These are phyloP conservation scores for Penicillium silybi DNA, from an alignment of 495 filamentous ascomycete genomes.

Conservation along the genomic window DNA sequence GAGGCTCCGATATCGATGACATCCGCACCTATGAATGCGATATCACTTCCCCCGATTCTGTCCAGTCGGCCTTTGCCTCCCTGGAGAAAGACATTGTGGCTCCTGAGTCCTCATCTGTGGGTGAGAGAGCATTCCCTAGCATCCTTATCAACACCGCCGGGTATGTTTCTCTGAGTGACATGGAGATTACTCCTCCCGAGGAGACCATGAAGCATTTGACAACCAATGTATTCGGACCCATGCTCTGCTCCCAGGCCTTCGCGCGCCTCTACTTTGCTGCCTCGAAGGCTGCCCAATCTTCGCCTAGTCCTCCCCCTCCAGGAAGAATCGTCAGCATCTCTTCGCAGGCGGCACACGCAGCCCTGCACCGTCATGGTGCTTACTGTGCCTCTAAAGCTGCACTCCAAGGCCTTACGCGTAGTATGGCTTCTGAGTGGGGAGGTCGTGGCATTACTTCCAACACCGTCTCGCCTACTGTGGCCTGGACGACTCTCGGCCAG, in stretches of 20 bases:
- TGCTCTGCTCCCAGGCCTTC: slow-evolving; percentile 43
- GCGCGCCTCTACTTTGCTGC: slow-evolving; percentile 33
- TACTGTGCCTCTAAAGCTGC: slow-evolving; percentile 50
- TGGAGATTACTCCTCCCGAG: slow-evolving; percentile 35
- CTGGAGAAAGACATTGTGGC: slow-evolving; percentile 20
- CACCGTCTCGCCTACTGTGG: slow-evolving; percentile 38
- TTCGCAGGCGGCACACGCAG: slow-evolving; percentile 37
- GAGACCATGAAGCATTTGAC: slow-evolving; percentile 40
- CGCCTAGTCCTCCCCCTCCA: slow-evolving; percentile 22
- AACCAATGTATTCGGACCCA: slow-evolving; percentile 35
- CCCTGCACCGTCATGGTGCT: slow-evolving; percentile 38
- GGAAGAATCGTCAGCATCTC: slow-evolving; percentile 38
- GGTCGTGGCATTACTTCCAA: slow-evolving; percentile 34
- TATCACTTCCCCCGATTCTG: slow-evolving; percentile 36
- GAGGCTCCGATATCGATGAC: slow-evolving; percentile 7
- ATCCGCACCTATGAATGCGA: slow-evolving; percentile 41
- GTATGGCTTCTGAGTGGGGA: slow-evolving; percentile 47
- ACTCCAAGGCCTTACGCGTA: slow-evolving; percentile 42
- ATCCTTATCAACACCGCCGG: slow-evolving; percentile 43
- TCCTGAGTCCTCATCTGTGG: slow-evolving; percentile 8
- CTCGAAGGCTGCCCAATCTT: slow-evolving; percentile 10
- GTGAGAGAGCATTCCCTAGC: slow-evolving; percentile 25
- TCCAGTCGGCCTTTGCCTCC: slow-evolving; percentile 27
- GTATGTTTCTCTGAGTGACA: slow-evolving; percentile 39
- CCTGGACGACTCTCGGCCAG: slow-evolving; percentile 38